These are phyloP conservation scores for Epipyxis sp. DNA, from an alignment of 108 stramenopile species.

Conservation along the genomic window DNA sequence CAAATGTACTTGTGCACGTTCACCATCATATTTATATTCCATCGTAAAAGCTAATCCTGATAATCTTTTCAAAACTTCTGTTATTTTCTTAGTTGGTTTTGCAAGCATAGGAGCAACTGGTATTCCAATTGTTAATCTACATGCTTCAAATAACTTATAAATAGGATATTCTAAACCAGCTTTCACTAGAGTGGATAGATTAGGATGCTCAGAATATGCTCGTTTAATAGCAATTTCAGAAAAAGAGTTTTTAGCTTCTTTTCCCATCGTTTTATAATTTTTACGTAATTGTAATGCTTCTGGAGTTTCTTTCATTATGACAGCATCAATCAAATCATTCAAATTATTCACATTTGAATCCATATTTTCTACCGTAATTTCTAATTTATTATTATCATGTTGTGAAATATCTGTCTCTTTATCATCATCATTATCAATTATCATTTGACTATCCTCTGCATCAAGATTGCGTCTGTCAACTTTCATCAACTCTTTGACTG, in stretches of 20 bases:
- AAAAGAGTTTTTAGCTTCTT: too few species aligned
- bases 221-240: constrained; percentile 85
- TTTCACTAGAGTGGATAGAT: constrained; percentile 69
- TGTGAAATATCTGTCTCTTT: too few species aligned
- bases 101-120: constrained; percentile 99
- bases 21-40: constrained; percentile 99
- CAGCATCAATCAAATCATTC: not conserved
- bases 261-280: constrained; percentile 42
- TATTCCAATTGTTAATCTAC: constrained; percentile 81
- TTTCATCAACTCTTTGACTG: constrained; percentile 39
- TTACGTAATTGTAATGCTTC: not conserved
- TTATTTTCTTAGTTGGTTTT: constrained; percentile 91
- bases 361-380: not conserved
- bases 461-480: not conserved
- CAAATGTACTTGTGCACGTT: constrained; percentile 95
- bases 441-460: constrained; percentile 10
- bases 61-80: constrained; percentile 88
- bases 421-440: constrained; percentile 35
- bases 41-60: constrained; percentile 83
- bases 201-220: constrained; percentile 90
- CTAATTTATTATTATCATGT: too few species aligned
- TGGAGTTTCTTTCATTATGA: not conserved
- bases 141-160: constrained; percentile 61
- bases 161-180: constrained; percentile 33
- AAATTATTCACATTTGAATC: not conserved